Evolutionary conservation across 257 asterid species (phyloP).

Genomic region (Scutellaria galericulata): DNA sequence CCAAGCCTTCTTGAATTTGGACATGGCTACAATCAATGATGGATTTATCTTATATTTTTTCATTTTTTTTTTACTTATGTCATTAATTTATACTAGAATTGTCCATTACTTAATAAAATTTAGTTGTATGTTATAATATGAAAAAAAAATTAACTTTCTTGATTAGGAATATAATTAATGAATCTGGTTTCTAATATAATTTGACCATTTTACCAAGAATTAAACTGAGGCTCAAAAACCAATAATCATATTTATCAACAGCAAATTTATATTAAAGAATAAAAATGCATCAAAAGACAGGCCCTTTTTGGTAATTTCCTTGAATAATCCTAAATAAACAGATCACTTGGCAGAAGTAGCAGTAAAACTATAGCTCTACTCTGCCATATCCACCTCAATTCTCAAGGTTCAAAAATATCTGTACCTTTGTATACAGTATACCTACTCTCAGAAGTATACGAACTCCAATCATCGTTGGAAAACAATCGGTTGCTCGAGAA

Average conservation of each 20-base stretch:
- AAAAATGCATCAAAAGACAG: not conserved
- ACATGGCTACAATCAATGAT: not conserved
- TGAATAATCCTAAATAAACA: constrained; percentile 23
- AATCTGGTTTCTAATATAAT: not conserved
- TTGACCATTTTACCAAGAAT: not conserved
- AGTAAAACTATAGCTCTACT: constrained; percentile 13
- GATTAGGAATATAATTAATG: constrained; percentile 19
- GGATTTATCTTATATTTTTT: too few relatives aligned
- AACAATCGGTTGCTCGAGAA: not conserved
- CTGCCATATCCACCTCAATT: constrained; percentile 34
- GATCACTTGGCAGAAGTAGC: not conserved
- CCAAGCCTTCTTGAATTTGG: constrained; percentile 1
- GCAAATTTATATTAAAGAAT: not conserved
- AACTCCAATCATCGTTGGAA: not conserved
- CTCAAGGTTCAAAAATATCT: constrained; percentile 35
- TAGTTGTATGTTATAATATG: too few relatives aligned
- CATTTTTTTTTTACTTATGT: too few relatives aligned
- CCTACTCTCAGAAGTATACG: constrained; percentile 4
- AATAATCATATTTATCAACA: not conserved
- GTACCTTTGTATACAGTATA: constrained; percentile 20
- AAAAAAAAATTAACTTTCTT: not conserved
- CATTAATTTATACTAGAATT: too few relatives aligned
- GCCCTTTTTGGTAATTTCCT: constrained; percentile 16
- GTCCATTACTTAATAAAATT: too few relatives aligned
- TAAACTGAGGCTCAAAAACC: not conserved